Evolutionary conservation across 2,329 filamentous ascomycete species (phyloP).

Genomic region (Ophiostoma ips): DNA sequence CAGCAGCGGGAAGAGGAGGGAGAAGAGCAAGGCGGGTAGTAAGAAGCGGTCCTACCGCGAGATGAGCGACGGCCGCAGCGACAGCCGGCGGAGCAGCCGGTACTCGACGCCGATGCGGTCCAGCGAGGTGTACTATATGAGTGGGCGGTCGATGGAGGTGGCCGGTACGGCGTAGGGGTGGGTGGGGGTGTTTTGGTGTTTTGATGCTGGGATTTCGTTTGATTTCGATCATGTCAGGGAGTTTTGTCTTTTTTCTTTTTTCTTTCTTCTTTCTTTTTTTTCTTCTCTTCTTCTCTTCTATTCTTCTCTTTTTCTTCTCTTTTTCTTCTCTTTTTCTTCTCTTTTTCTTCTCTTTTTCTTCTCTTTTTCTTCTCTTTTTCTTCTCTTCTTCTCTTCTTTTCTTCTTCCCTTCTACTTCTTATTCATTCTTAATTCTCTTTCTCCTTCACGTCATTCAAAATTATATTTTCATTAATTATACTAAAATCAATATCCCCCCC

Average conservation of each 20-base stretch:
- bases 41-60: conserved; percentile 8
- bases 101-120: conserved; percentile 2
- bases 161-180: background rate
- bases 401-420: background rate
- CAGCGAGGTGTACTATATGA: background rate
- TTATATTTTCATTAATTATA: background rate
- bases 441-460: background rate
- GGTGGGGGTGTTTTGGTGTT: too few species aligned
- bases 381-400: background rate
- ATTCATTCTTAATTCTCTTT: background rate
- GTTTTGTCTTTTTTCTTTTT: too few species aligned
- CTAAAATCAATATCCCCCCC: too few species aligned
- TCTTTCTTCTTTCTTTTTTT: too few species aligned
- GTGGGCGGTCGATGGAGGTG: background rate
- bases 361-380: background rate
- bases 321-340: background rate
- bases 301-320: background rate
- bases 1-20: background rate
- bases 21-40: background rate
- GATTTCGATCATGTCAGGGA: too few species aligned
- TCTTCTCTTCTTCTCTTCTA: too few species aligned
- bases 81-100: background rate
- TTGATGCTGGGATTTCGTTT: background rate
- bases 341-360: background rate
- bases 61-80: conserved; percentile 7